Base-by-base conservation (phyloP, 805 yeast species). In the Kluyveromyces dobzhanskii region DNA sequence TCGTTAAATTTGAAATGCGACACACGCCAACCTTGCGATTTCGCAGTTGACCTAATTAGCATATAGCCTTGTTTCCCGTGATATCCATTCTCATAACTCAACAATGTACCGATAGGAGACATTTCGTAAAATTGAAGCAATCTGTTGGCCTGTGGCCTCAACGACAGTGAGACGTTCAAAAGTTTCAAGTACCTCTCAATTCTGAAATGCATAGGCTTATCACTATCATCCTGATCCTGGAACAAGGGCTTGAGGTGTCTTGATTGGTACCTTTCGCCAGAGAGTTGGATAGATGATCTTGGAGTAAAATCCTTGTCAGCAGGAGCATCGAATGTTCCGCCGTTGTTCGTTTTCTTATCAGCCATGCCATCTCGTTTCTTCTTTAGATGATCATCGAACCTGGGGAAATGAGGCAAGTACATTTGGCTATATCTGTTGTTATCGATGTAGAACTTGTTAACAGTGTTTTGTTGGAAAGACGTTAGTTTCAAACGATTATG, bases 1-100 rank as follows among this genome's bases (percentile, higher is more conserved):
- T 85, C 97, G 44, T 77, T 74, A 6, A 85, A 76, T 44, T 75
- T 77, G 60, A 86, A 76, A 55, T 90, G 97, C 3, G 92, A 84
- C 4, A 90, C 96, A 49, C 94, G 70, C 97, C 98, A 92, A 2
- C 98, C 97, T 56, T 86, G 94, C 0, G 87, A 71, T 45, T 76
- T 77, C 0, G 97, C 90, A 0, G 86, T 77, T 1, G 95, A 80
- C 16, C 87, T 77, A 34, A 88, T 75, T 39, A 83, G 75, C 42
- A 90, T 59, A 37, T 76, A 75, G 2, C 98, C 99, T 60, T 92
- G 96, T 51, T 87, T 92, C 1, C 97, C 95, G 40, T 76, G 77
- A 53, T 70, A 82, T 0, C 85, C 82, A 21, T 76, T 73, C 57
- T 92, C 98, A 46, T 85, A 79, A 35, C 90, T 80, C 30, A 92